phyloP scores from a whole-genome alignment of 495 filamentous ascomycete species.

The Podospora bellae-mahoneyi region DNA sequence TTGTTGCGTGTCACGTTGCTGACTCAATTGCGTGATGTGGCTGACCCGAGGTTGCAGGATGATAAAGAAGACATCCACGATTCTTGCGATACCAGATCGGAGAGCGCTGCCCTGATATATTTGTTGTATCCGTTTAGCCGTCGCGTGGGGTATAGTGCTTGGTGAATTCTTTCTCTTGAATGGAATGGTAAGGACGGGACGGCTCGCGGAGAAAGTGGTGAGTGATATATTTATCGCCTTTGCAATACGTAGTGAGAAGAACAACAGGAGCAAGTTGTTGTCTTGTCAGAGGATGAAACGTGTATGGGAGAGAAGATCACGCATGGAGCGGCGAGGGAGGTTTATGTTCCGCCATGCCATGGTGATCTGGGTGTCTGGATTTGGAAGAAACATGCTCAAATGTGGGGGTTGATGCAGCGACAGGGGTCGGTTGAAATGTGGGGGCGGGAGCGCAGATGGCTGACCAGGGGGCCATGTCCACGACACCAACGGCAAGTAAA shows the following conservation, averaged over 20 bases:
- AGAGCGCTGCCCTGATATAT: neutral
- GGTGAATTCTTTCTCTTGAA: neutral
- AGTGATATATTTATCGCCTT: neutral
- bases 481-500: neutral
- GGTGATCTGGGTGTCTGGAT: constrained; percentile 1
- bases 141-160: constrained; percentile 1
- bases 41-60: neutral
- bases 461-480: neutral
- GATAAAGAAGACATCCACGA: neutral
- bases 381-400: constrained; percentile 28
- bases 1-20: neutral
- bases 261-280: constrained; percentile 1
- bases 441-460: neutral
- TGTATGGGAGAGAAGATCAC: constrained; percentile 3
- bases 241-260: neutral
- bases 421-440: neutral
- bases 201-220: neutral
- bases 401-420: constrained; percentile 7
- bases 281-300: constrained; percentile 6
- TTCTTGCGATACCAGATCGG: neutral
- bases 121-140: constrained; percentile 10
- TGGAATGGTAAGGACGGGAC: neutral
- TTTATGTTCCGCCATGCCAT: neutral
- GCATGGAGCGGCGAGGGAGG: neutral
- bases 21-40: neutral